phyloP scores from a whole-genome alignment of 768 basidiomycete species.

The Suillus spraguei region DNA sequence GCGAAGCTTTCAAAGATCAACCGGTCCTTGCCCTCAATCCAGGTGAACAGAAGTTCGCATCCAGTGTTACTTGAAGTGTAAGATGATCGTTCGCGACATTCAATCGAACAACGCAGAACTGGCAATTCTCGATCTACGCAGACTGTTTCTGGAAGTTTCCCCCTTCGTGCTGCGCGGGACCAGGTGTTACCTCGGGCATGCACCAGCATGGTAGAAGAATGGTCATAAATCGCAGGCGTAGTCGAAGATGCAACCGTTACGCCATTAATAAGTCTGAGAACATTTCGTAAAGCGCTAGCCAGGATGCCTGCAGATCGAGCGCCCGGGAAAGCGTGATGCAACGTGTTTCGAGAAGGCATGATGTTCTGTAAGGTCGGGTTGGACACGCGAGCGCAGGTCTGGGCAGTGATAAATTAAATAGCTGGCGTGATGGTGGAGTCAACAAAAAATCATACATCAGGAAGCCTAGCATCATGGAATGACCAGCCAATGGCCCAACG shows the following conservation, averaged over 20 bases:
- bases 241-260: constrained; percentile 17
- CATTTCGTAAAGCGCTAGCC: constrained; percentile 23
- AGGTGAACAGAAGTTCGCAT: constrained; percentile 36
- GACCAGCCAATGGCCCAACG: constrained; percentile 97
- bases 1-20: constrained; percentile 66
- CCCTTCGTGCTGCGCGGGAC: constrained; percentile 70
- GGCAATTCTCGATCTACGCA: constrained; percentile 8
- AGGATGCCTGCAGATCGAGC: constrained; percentile 16
- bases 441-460: constrained; percentile 63
- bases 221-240: not conserved
- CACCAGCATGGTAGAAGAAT: constrained; percentile 27
- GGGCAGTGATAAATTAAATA: constrained; percentile 22
- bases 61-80: constrained; percentile 11
- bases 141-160: constrained; percentile 26
- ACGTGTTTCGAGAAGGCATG: constrained; percentile 61
- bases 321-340: constrained; percentile 42
- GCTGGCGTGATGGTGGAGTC: constrained; percentile 1
- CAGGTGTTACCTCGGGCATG: constrained; percentile 52
- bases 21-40: constrained; percentile 64
- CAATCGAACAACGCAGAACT: constrained; percentile 29
- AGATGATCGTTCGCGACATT: constrained; percentile 20
- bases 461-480: constrained; percentile 58
- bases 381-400: constrained; percentile 40
- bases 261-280: constrained; percentile 39
- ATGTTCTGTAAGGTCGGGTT: constrained; percentile 49